A percentile compares a stretch with the other conserved stretches of the same genome.
phyloP scores from a whole-genome alignment of 2,329 filamentous ascomycete genomes.

The Fusarium albidum region DNA sequence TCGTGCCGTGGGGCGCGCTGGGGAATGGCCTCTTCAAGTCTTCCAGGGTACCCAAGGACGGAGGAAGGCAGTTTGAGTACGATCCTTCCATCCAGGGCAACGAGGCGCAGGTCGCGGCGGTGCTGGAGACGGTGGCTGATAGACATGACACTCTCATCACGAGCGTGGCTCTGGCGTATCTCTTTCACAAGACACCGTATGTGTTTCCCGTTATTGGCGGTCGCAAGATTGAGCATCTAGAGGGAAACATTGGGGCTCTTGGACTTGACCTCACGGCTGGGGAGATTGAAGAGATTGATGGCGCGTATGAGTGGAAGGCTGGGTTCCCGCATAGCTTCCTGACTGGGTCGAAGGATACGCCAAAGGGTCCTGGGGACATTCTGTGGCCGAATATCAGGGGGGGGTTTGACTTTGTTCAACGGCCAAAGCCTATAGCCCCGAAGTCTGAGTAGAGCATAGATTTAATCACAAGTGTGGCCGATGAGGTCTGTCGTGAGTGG shows the following conservation, averaged over 20 bases:
- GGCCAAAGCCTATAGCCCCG: too few relatives aligned
- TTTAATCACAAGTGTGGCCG: too few relatives aligned
- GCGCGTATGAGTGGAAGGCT: slow-evolving; percentile 62
- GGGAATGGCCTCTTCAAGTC: slow-evolving; percentile 58
- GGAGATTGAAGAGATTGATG: slow-evolving; percentile 73
- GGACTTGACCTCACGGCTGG: slow-evolving; percentile 64
- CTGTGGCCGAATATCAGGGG: too few relatives aligned
- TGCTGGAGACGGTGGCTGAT: slow-evolving; percentile 58
- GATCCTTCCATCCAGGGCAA: too few relatives aligned
- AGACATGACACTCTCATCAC: slow-evolving; percentile 54
- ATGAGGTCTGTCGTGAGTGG: too few relatives aligned
- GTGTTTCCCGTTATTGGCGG: slow-evolving; percentile 79
- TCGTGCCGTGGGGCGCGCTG: slow-evolving; percentile 68
- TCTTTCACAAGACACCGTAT: slow-evolving; percentile 75
- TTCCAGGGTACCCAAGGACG: slow-evolving; percentile 46
- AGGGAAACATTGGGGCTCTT: slow-evolving; percentile 74
- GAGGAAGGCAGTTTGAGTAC: slow-evolving; percentile 44
- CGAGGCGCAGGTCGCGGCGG: slow-evolving; percentile 61
- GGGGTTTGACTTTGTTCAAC: too few relatives aligned
- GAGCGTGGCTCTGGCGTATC: slow-evolving; percentile 72
- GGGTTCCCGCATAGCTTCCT: slow-evolving; percentile 74
- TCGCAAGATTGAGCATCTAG: slow-evolving; percentile 73
- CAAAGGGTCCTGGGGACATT: too few relatives aligned
- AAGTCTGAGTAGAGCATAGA: too few relatives aligned
- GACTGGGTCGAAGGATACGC: too few relatives aligned